Evolutionary conservation across 148 eudicot genomes (phyloP).

Genomic region (Linanthus parryae): DNA sequence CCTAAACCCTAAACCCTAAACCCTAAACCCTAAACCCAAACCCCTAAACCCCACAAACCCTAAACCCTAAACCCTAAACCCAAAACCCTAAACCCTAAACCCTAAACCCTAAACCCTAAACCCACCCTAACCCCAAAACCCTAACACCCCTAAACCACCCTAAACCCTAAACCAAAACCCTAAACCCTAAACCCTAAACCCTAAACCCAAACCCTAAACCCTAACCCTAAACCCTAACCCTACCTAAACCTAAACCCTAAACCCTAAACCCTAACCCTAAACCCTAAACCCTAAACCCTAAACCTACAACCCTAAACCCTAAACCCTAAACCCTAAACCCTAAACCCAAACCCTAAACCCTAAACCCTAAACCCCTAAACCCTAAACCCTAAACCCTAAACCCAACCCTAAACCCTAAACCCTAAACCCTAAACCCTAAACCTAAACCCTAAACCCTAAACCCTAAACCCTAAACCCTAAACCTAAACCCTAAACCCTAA

Average conservation of each 20-base stretch:
- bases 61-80: not conserved
- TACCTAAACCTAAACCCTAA: slow-evolving; percentile 21
- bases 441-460: slow-evolving; percentile 21
- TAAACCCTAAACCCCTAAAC: slow-evolving; percentile 28
- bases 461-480: slow-evolving; percentile 24
- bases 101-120: not conserved
- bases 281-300: slow-evolving; percentile 31
- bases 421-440: slow-evolving; percentile 23
- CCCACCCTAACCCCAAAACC: not conserved
- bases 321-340: slow-evolving; percentile 30
- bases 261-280: slow-evolving; percentile 28
- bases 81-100: not conserved
- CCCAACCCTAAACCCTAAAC: slow-evolving; percentile 28
- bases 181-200: slow-evolving; percentile 21
- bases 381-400: slow-evolving; percentile 26
- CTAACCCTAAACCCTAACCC: slow-evolving; percentile 23
- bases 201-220: slow-evolving; percentile 22
- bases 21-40: too few species aligned
- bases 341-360: slow-evolving; percentile 25
- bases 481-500: slow-evolving; percentile 26
- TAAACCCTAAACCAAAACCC: slow-evolving; percentile 1
- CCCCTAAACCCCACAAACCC: not conserved
- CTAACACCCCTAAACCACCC: not conserved
- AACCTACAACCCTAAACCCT: slow-evolving; percentile 25
- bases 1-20: slow-evolving; percentile 9